phyloP scores from a whole-genome alignment of 805 yeast species.

The Wickerhamiella spandovensis region DNA sequence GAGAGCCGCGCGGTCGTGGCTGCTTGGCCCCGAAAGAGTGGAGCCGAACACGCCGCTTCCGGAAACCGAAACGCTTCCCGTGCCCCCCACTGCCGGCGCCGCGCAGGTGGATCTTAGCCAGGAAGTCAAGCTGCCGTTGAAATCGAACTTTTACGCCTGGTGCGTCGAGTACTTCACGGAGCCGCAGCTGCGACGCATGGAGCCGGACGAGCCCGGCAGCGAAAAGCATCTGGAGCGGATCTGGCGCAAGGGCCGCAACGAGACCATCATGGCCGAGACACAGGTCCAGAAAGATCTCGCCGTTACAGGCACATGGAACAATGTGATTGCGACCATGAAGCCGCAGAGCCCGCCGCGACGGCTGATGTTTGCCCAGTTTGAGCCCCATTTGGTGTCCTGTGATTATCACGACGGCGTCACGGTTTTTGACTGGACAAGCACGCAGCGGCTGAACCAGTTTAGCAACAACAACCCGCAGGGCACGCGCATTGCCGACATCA shows the following conservation, averaged over 20 bases:
- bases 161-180: constrained; percentile 84
- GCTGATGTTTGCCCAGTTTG: constrained; percentile 79
- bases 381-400: constrained; percentile 60
- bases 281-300: constrained; percentile 82
- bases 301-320: constrained; percentile 74
- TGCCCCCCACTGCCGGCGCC: neutral
- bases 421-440: constrained; percentile 76
- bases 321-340: constrained; percentile 53
- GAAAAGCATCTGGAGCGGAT: constrained; percentile 64
- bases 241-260: constrained; percentile 88
- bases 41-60: neutral
- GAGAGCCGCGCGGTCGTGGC: neutral
- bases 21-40: neutral
- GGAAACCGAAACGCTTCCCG: neutral
- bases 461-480: constrained; percentile 79
- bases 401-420: constrained; percentile 76
- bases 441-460: constrained; percentile 48
- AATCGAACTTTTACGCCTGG: constrained; percentile 29
- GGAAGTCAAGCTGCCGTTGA: constrained; percentile 20
- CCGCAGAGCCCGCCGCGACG: constrained; percentile 20
- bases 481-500: constrained; percentile 74
- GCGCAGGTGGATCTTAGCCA: neutral
- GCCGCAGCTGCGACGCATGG: constrained; percentile 80
- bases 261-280: constrained; percentile 70
- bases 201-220: constrained; percentile 85